Evolutionary conservation across 2,329 filamentous ascomycete genomes (phyloP).

Genomic region (Colletotrichum trifolii): DNA sequence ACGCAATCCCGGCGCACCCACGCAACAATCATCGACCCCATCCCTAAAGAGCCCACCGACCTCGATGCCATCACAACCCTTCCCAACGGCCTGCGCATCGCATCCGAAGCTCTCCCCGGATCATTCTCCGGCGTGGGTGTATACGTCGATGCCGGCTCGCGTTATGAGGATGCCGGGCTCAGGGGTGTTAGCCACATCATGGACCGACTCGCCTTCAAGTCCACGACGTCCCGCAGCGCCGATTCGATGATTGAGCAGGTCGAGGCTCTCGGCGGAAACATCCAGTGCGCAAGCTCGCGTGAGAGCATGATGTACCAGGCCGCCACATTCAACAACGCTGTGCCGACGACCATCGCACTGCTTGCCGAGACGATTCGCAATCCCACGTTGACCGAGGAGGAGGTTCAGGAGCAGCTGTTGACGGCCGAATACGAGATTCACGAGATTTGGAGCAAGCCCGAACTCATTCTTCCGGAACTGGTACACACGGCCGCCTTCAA

Average conservation of each 20-base stretch:
- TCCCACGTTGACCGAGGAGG: constrained; percentile 84
- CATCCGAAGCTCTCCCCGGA: constrained; percentile 92
- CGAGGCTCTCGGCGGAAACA: constrained; percentile 91
- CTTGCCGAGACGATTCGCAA: constrained; percentile 94
- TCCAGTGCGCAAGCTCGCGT: constrained; percentile 94
- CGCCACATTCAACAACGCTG: constrained; percentile 94
- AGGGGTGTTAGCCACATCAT: constrained; percentile 95
- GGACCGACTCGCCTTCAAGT: constrained; percentile 95
- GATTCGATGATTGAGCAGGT: constrained; percentile 90
- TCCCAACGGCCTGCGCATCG: constrained; percentile 91
- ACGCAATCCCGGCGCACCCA: constrained; percentile 16
- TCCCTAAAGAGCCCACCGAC: constrained; percentile 75
- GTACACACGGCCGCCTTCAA: constrained; percentile 96
- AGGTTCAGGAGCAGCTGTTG: constrained; percentile 86
- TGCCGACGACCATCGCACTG: constrained; percentile 82
- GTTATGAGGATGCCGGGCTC: constrained; percentile 88
- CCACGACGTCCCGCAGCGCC: constrained; percentile 75
- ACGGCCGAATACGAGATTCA: constrained; percentile 96
- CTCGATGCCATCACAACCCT: constrained; percentile 90
- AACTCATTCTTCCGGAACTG: constrained; percentile 93
- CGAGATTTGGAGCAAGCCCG: constrained; percentile 97
- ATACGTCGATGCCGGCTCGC: constrained; percentile 93
- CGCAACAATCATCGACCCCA: constrained; percentile 36
- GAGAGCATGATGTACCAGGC: constrained; percentile 99
- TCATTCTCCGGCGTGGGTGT: constrained; percentile 96